A percentile compares a stretch with the other conserved stretches of the same genome.
Conservation (phyloP, 2,329 filamentous ascomycete genomes). For the Bipolaris bicolor region DNA sequence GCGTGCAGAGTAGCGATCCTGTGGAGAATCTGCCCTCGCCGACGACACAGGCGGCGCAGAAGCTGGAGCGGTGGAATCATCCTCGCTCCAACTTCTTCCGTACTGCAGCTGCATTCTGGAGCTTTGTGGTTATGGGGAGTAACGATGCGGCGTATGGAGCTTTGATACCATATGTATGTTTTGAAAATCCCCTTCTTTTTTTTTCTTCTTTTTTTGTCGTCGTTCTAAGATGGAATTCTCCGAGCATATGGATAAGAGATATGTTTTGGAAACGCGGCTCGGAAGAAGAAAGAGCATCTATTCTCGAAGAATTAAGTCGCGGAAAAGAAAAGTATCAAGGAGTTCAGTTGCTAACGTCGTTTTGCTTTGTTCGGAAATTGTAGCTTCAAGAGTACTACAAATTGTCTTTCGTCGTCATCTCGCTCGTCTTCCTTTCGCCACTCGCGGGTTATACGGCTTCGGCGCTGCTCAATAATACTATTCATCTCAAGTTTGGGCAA, state of each 20-base stretch:
- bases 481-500: constrained; percentile 71
- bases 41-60: constrained; percentile 49
- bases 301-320: background rate
- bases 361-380: background rate
- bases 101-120: constrained; percentile 64
- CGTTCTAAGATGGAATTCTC: too few relatives aligned
- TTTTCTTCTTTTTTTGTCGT: too few relatives aligned
- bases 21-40: constrained; percentile 55
- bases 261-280: too few relatives aligned
- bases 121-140: constrained; percentile 70
- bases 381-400: constrained; percentile 68
- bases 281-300: too few relatives aligned
- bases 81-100: constrained; percentile 65
- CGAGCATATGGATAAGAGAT: too few relatives aligned
- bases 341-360: background rate
- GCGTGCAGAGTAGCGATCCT: constrained; percentile 24
- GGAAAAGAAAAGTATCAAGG: background rate
- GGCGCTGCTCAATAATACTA: constrained; percentile 67
- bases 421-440: constrained; percentile 70
- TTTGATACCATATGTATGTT: constrained; percentile 57
- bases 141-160: constrained; percentile 70
- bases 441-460: constrained; percentile 69
- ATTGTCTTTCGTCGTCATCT: constrained; percentile 67
- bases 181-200: background rate
- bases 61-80: constrained; percentile 68